Evolutionary conservation across 495 filamentous ascomycete genomes (phyloP), one percentile per base, ranked within the genome.

Genomic region (Aspergillus conjunctus): DNA sequence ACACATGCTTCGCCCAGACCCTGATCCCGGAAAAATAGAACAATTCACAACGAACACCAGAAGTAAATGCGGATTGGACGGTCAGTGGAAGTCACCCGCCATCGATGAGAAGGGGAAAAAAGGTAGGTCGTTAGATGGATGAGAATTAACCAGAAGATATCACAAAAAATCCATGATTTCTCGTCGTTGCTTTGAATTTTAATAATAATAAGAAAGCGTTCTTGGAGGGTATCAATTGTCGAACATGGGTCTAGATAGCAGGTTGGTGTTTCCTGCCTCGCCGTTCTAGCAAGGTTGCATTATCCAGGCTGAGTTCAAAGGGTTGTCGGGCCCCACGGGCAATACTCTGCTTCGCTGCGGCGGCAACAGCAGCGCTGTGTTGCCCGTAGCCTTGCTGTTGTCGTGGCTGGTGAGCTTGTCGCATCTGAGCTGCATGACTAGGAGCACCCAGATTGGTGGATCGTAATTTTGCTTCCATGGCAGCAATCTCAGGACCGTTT

Each of bases 261-360:
- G 69, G 69, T 50, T 73, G 68, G 12, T 76, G 68, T 44, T 71
- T 75, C 51, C 76, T 70, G 9, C 83, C 84, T 63, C 94, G 81
- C 61, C 92, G 83, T 9, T 92, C 92, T 0, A 98, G 77, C 58
- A 98, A 77, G 21, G 92, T 97, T 4, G 95, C 88, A 58, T 92
- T 91, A 59, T 96, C 90, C 15, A 98, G 77, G 69, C 85, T 97
- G 32, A 98, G 81, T 73, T 98, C 94, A 64, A 98, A 98, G 1
- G 89, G 86, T 20, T 78, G 74, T 37, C 86, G 87, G 51, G 85
- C 81, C 56, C 84, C 82, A 59, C 81, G 77, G 17, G 80, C 82
- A 11, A 91, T 90, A 65, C 89, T 87, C 66, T 87, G 84, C 71
- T 87, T 87, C n/a, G 90, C 91, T 7, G 91, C 91, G 20, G 87